Evolutionary conservation across 768 basidiomycete genomes (phyloP).

Genomic region (Phaffia australis): DNA sequence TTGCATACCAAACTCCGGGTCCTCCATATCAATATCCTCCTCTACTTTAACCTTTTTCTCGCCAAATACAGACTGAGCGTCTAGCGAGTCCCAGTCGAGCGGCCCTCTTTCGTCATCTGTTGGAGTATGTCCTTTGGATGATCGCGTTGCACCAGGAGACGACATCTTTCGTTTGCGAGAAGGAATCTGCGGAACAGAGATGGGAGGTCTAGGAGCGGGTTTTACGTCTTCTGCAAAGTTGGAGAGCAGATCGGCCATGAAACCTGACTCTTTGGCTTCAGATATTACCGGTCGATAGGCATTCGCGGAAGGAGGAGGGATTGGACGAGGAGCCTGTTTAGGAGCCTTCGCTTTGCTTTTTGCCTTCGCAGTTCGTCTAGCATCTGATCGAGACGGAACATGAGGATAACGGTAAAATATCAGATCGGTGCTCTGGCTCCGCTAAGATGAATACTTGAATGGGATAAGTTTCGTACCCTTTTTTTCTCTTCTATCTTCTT

Average conservation of each 20-base stretch:
- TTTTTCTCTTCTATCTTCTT: slow-evolving; percentile 40
- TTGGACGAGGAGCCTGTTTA: slow-evolving; percentile 38
- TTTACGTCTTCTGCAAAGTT: slow-evolving; percentile 47
- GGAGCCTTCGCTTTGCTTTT: slow-evolving; percentile 43
- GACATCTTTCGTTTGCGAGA: slow-evolving; percentile 13
- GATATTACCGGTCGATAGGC: slow-evolving; percentile 70
- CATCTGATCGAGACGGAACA: neutral
- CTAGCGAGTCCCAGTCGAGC: slow-evolving; percentile 1
- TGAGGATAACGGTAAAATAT: neutral
- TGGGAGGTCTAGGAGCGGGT: neutral
- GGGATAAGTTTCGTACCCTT: slow-evolving; percentile 28
- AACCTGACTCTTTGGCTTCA: slow-evolving; percentile 71
- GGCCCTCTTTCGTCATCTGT: neutral
- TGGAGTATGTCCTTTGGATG: slow-evolving; percentile 38
- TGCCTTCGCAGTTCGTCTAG: slow-evolving; percentile 38
- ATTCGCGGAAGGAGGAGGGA: slow-evolving; percentile 49
- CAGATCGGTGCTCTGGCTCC: slow-evolving; percentile 16
- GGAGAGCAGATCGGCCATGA: slow-evolving; percentile 72
- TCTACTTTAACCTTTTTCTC: slow-evolving; percentile 30
- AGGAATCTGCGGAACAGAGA: slow-evolving; percentile 11
- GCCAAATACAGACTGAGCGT: slow-evolving; percentile 28
- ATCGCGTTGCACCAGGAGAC: slow-evolving; percentile 5
- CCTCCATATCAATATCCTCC: slow-evolving; percentile 30
- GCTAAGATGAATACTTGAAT: neutral
- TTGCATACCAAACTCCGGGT: slow-evolving; percentile 30